phyloP scores from a whole-genome alignment of 306 rosid species.

The Pueraria montana region DNA sequence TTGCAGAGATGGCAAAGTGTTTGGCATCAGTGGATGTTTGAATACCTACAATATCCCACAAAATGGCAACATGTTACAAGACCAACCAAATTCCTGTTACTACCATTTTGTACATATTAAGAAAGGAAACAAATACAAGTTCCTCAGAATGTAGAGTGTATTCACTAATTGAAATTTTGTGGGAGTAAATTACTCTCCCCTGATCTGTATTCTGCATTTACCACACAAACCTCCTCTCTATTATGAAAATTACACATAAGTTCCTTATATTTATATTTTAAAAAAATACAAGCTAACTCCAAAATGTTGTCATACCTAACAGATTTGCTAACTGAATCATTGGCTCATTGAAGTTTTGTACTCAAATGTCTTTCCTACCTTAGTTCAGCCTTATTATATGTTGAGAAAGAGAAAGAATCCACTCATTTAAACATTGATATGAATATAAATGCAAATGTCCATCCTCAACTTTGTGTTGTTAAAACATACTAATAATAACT shows the following conservation, averaged over 20 bases:
- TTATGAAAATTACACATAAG: neutral
- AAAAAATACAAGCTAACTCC: neutral
- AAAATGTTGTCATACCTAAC: neutral
- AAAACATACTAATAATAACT: neutral
- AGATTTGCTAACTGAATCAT: neutral
- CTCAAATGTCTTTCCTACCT: neutral
- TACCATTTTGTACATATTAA: constrained; percentile 10
- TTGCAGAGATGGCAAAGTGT: constrained; percentile 93
- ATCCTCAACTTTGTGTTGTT: constrained; percentile 8
- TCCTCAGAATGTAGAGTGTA: neutral
- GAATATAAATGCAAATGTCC: constrained; percentile 19
- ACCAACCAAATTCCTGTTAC: constrained; percentile 13
- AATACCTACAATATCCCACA: constrained; percentile 66
- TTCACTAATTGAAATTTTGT: constrained; percentile 2
- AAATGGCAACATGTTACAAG: constrained; percentile 24
- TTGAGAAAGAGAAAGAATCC: constrained; percentile 1
- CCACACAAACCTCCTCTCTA: neutral
- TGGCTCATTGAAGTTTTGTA: neutral
- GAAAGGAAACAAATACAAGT: constrained; percentile 14
- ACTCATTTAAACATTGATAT: neutral
- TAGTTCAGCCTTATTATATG: neutral
- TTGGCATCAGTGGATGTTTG: constrained; percentile 90
- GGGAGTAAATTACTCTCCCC: constrained; percentile 6
- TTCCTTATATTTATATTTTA: neutral
- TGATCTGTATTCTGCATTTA: constrained; percentile 3